phyloP scores from a whole-genome alignment of 495 filamentous ascomycete genomes.

The Wilcoxina mikolae region DNA sequence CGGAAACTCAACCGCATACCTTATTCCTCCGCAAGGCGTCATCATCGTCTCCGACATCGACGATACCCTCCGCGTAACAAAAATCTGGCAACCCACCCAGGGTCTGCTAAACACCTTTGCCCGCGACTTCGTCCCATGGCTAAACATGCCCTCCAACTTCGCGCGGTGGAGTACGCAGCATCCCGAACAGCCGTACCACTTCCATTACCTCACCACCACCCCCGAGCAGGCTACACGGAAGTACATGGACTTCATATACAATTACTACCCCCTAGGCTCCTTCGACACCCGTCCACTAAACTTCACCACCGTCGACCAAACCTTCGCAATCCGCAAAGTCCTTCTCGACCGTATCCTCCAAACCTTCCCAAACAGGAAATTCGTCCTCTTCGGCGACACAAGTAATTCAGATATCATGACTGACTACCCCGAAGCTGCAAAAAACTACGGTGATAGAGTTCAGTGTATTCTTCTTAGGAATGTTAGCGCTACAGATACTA shows the following conservation, averaged over 20 bases:
- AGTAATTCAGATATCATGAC: constrained; percentile 65
- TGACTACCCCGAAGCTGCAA: constrained; percentile 52
- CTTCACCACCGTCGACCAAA: constrained; percentile 57
- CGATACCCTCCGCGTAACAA: constrained; percentile 67
- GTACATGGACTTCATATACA: constrained; percentile 69
- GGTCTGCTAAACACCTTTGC: constrained; percentile 67
- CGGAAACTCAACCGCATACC: constrained; percentile 63
- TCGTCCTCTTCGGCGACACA: constrained; percentile 63
- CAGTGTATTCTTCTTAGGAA: constrained; percentile 70
- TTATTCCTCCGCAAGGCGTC: constrained; percentile 50
- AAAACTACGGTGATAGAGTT: constrained; percentile 51
- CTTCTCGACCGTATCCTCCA: constrained; percentile 55
- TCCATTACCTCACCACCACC: constrained; percentile 73
- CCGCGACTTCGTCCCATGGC: constrained; percentile 51
- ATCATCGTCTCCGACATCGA: constrained; percentile 65
- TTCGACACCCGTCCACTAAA: constrained; percentile 69
- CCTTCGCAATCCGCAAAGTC: constrained; percentile 51
- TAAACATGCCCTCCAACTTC: constrained; percentile 52
- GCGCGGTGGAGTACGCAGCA: constrained; percentile 11
- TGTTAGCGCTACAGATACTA: constrained; percentile 48
- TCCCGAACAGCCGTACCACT: constrained; percentile 40
- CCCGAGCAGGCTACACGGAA: constrained; percentile 63
- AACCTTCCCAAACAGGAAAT: constrained; percentile 59
- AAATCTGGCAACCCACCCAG: constrained; percentile 60
- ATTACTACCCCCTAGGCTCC: constrained; percentile 47